These are phyloP conservation scores for Fragaria iinumae DNA, from an alignment of 306 rosid species.

Conservation along the genomic window DNA sequence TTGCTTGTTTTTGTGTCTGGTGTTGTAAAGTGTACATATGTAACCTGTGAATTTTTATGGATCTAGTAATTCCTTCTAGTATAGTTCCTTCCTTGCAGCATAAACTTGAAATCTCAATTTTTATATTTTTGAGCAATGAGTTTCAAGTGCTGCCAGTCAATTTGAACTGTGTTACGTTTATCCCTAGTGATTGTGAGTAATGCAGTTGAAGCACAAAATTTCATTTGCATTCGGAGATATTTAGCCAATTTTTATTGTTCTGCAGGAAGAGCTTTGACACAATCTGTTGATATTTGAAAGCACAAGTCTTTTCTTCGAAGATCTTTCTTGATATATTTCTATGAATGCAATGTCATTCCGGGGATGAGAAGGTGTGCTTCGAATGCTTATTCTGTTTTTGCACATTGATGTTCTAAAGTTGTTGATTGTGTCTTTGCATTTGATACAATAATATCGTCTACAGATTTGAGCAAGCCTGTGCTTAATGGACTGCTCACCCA, in stretches of 20 bases:
- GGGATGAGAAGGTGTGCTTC: slow-evolving; percentile 45
- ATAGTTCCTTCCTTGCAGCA: not conserved
- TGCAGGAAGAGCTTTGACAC: not conserved
- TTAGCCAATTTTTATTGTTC: not conserved
- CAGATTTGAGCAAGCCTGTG: slow-evolving; percentile 51
- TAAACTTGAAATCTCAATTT: not conserved
- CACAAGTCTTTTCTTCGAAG: not conserved
- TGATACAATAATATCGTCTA: slow-evolving; percentile 8
- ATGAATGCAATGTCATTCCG: slow-evolving; percentile 32
- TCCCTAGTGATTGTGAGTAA: not conserved
- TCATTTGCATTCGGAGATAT: not conserved
- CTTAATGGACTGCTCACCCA: slow-evolving; percentile 79
- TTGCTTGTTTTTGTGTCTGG: not conserved
- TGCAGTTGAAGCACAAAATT: not conserved
- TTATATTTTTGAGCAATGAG: not conserved
- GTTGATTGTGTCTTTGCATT: slow-evolving; percentile 4
- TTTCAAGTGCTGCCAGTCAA: not conserved
- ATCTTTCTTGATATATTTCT: not conserved
- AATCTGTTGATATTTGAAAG: not conserved
- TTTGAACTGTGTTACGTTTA: not conserved
- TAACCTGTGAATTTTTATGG: not conserved
- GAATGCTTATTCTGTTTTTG: not conserved
- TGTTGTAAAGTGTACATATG: not conserved
- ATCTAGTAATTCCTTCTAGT: not conserved
- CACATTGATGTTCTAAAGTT: slow-evolving; percentile 1